Conservation (phyloP, 805 yeast genomes). For the Kluyveromyces dobzhanskii region DNA sequence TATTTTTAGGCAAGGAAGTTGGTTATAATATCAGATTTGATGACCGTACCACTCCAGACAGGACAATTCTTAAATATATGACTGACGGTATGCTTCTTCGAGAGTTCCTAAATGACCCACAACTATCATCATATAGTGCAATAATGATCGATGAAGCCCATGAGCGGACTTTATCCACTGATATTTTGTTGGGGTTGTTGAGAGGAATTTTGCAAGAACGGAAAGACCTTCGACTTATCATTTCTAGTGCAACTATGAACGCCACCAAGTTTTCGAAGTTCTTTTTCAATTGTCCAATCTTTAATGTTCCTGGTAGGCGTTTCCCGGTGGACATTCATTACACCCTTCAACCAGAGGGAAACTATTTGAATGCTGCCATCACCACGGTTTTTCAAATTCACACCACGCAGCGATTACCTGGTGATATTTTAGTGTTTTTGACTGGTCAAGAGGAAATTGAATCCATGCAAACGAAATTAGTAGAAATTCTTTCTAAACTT, state of each 20-base stretch:
- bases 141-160: slow-evolving; percentile 97
- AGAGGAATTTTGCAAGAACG: slow-evolving; percentile 59
- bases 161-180: slow-evolving; percentile 91
- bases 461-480: slow-evolving; percentile 58
- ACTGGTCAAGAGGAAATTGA: slow-evolving; percentile 98
- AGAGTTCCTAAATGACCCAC: slow-evolving; percentile 75
- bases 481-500: slow-evolving; percentile 55
- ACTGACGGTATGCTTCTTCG: slow-evolving; percentile 93
- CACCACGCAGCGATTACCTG: slow-evolving; percentile 44
- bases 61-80: slow-evolving; percentile 76
- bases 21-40: slow-evolving; percentile 90
- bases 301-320: slow-evolving; percentile 87
- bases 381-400: slow-evolving; percentile 86
- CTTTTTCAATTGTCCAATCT: slow-evolving; percentile 77
- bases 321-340: slow-evolving; percentile 84
- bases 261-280: slow-evolving; percentile 79
- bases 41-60: slow-evolving; percentile 48
- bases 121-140: slow-evolving; percentile 59
- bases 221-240: slow-evolving; percentile 62
- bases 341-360: slow-evolving; percentile 81
- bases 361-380: slow-evolving; percentile 82
- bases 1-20: slow-evolving; percentile 73
- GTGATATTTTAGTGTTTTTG: slow-evolving; percentile 83
- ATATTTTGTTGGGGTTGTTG: slow-evolving; percentile 66
- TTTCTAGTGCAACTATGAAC: slow-evolving; percentile 93